Evolutionary conservation across 2,329 filamentous ascomycete genomes (phyloP).

Genomic region (Raffaelea arxii): DNA sequence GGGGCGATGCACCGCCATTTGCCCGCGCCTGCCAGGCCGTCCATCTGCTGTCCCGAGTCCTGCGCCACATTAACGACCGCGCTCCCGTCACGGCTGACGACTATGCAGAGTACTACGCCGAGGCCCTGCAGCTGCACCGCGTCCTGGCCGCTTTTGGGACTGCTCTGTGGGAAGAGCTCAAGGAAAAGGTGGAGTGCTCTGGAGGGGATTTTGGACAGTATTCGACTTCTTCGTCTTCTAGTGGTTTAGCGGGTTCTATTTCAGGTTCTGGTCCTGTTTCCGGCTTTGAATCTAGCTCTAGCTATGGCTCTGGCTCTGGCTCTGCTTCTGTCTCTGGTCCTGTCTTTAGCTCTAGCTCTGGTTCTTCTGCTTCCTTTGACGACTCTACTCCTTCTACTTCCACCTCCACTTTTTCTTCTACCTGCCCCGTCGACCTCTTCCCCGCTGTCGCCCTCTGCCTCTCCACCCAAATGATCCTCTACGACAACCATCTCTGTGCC

Average conservation of each 20-base stretch:
- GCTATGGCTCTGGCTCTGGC: not conserved
- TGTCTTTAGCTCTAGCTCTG: not conserved
- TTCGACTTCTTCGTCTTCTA: no score
- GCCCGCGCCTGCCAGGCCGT: constrained; percentile 12
- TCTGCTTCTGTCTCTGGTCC: not conserved
- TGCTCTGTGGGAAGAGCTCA: constrained; percentile 7
- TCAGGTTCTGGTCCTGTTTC: no score
- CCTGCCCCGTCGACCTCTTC: constrained; percentile 1
- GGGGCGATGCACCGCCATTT: constrained; percentile 7
- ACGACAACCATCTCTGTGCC: constrained; percentile 9
- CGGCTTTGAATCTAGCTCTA: not conserved
- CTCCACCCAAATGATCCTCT: constrained; percentile 9
- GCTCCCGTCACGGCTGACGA: constrained; percentile 1
- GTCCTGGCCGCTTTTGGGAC: constrained; percentile 4
- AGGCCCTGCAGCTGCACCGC: constrained; percentile 7
- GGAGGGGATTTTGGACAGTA: no score
- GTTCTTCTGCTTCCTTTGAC: not conserved
- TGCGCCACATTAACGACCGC: constrained; percentile 7
- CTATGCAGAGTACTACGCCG: constrained; percentile 6
- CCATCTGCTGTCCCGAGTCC: constrained; percentile 10
- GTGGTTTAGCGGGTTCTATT: no score
- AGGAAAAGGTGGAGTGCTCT: not conserved
- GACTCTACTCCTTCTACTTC: not conserved
- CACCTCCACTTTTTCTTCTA: not conserved
- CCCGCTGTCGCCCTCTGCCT: constrained; percentile 6